phyloP scores from a whole-genome alignment of 2,329 filamentous ascomycete species.

The Penicillium freii region DNA sequence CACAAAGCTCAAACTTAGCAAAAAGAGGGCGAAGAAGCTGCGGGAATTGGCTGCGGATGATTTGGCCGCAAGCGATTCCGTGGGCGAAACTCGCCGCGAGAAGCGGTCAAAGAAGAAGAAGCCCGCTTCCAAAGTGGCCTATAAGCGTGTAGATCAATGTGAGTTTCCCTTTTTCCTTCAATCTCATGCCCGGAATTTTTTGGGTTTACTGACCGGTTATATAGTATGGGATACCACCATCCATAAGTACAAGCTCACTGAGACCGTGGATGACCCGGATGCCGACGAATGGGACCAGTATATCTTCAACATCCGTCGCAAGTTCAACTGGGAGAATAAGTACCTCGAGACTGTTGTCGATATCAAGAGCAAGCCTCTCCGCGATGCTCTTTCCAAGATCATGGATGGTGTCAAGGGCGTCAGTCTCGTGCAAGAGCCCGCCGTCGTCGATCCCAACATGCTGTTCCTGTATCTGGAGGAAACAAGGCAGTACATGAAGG shows the following conservation, averaged over 20 bases:
- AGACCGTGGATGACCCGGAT: slow-evolving; percentile 63
- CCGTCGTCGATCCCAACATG: slow-evolving; percentile 69
- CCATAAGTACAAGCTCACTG: slow-evolving; percentile 66
- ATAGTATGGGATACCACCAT: slow-evolving; percentile 54
- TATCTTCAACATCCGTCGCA: slow-evolving; percentile 77
- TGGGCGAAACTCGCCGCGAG: slow-evolving; percentile 15
- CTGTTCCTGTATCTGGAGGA: slow-evolving; percentile 77
- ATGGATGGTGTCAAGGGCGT: slow-evolving; percentile 76
- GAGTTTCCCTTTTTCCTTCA: slow-evolving; percentile 12
- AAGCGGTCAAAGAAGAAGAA: slow-evolving; percentile 44
- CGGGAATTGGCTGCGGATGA: slow-evolving; percentile 32
- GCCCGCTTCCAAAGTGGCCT: slow-evolving; percentile 59
- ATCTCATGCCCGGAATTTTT: neutral
- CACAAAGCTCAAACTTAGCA: slow-evolving; percentile 34
- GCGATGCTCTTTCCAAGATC: slow-evolving; percentile 66
- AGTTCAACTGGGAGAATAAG: slow-evolving; percentile 81
- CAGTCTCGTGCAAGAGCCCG: slow-evolving; percentile 75
- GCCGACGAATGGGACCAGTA: slow-evolving; percentile 71
- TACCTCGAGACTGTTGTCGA: slow-evolving; percentile 73
- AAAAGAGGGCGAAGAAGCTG: slow-evolving; percentile 33
- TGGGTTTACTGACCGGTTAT: neutral
- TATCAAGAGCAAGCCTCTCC: slow-evolving; percentile 78
- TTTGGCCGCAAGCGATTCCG: slow-evolving; percentile 28
- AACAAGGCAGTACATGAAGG: slow-evolving; percentile 62
- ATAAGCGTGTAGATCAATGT: slow-evolving; percentile 65